A percentile compares a stretch with the other conserved stretches of the same genome.
Evolutionary conservation across 2,329 filamentous ascomycete species (phyloP).

Genomic region (Camillea tinctor): DNA sequence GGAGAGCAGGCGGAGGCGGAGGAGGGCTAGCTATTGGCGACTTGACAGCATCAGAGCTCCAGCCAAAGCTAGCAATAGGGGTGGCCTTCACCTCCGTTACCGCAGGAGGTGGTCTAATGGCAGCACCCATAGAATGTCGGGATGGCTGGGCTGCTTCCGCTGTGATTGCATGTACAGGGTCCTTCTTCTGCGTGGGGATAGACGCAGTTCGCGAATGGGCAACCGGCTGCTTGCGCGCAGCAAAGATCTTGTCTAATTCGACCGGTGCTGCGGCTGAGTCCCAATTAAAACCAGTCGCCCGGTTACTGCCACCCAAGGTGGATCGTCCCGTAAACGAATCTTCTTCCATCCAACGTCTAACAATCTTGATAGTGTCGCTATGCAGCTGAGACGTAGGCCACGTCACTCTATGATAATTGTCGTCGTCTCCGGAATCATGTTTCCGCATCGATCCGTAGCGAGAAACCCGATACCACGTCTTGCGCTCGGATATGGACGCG

Average conservation of each 20-base stretch:
- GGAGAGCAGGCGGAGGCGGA: not conserved
- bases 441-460: slow-evolving; percentile 58
- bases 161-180: not conserved
- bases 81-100: not conserved
- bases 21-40: slow-evolving; percentile 1
- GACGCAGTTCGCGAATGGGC: slow-evolving; percentile 27
- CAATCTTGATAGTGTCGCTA: slow-evolving; percentile 54
- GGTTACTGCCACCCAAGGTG: slow-evolving; percentile 42
- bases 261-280: slow-evolving; percentile 52
- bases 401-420: slow-evolving; percentile 57
- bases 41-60: slow-evolving; percentile 17
- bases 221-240: slow-evolving; percentile 33
- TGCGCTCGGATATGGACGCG: slow-evolving; percentile 55
- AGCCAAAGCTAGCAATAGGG: slow-evolving; percentile 22
- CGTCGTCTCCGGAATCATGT: slow-evolving; percentile 56
- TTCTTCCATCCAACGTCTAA: slow-evolving; percentile 66
- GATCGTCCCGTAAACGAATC: slow-evolving; percentile 56
- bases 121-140: not conserved
- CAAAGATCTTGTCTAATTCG: slow-evolving; percentile 46
- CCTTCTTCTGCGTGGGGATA: slow-evolving; percentile 15
- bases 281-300: slow-evolving; percentile 60
- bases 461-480: slow-evolving; percentile 64
- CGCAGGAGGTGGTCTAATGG: slow-evolving; percentile 10
- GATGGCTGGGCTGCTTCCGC: not conserved
- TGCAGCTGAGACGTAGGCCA: slow-evolving; percentile 58